Base-by-base conservation (phyloP, 768 basidiomycete species). In the Russula abietina region DNA sequence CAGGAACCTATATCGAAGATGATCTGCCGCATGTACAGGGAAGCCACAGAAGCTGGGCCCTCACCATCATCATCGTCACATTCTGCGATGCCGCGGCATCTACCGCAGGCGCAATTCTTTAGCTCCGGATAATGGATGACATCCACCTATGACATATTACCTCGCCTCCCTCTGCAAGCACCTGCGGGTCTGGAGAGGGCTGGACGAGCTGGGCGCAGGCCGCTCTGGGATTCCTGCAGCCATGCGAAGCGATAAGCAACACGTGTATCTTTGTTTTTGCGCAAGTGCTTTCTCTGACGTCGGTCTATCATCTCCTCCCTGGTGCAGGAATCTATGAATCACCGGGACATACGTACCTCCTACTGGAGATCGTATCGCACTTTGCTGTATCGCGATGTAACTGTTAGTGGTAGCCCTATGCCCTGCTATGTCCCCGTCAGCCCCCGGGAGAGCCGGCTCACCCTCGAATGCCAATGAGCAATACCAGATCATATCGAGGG, bases 21-120 rank as follows among this genome's bases (percentile, higher is more conserved):
- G 54, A 64, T 64, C 63, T 28, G 55, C 41, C 30, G 24, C 46
- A 59, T 64, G 62, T 63, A 30, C 48, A 26, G n/a, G n/a, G 63
- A 64, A 64, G 63, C 54, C 11, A 6, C 50, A 39, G 65, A 67
- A 67, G 41, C 41, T 22, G 9, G 32, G 30, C 33, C 39, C 12
- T 57, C 46, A 41, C 14, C 49, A 24, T 50, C 55, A 24, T 41
- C 66, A 30, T 61, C 45, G 26, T 32, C 41, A 32, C 45, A 46
- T 46, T 46, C 19, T 39, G 45, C 49, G 22, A 55, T 63, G 49
- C 59, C 39, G 59, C 62, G 53, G 57, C 53, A 43, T 55, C 17
- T 39, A 55, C 46, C 57, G 57, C 46, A 12, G 24, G 8, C 4
- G 38, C 48, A 30, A 24, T 36, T 51, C 41, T 45, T 48, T 48